A percentile compares a stretch with the other conserved stretches of the same genome.
Evolutionary conservation across 495 filamentous ascomycete genomes (phyloP).

Genomic region (Cercophora samala): DNA sequence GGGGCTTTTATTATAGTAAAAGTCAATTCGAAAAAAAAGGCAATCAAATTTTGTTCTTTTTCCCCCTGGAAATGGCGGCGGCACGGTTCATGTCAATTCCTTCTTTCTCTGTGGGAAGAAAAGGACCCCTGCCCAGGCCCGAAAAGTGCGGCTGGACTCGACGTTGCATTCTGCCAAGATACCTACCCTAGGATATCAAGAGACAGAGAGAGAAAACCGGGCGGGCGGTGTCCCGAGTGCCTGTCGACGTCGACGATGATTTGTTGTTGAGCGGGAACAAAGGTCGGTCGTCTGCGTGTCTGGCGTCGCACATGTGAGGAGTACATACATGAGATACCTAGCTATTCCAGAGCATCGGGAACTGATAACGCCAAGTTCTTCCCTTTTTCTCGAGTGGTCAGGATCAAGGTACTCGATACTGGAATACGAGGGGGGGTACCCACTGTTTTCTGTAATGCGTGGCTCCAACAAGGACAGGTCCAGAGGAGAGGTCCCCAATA

Average conservation of each 20-base stretch:
- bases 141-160: constrained; percentile 20
- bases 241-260: neutral
- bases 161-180: neutral
- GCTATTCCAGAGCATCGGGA: neutral
- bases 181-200: no score
- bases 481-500: neutral
- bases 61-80: constrained; percentile 2
- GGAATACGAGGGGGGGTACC: constrained; percentile 18
- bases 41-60: constrained; percentile 4
- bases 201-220: neutral
- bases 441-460: constrained; percentile 19
- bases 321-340: neutral
- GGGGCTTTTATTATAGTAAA: neutral
- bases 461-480: constrained; percentile 18
- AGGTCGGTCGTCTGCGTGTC: neutral
- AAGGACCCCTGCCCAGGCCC: constrained; percentile 11
- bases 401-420: constrained; percentile 14
- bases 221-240: neutral
- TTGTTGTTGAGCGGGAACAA: neutral
- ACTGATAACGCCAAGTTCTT: constrained; percentile 10
- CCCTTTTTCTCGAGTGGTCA: neutral
- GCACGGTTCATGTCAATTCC: constrained; percentile 9
- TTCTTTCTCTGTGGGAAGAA: neutral
- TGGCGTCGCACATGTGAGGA: constrained; percentile 5
- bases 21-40: constrained; percentile 1